These are phyloP conservation scores for Agapanthus africanus DNA, from an alignment of 106 monocot species.

Conservation along the genomic window DNA sequence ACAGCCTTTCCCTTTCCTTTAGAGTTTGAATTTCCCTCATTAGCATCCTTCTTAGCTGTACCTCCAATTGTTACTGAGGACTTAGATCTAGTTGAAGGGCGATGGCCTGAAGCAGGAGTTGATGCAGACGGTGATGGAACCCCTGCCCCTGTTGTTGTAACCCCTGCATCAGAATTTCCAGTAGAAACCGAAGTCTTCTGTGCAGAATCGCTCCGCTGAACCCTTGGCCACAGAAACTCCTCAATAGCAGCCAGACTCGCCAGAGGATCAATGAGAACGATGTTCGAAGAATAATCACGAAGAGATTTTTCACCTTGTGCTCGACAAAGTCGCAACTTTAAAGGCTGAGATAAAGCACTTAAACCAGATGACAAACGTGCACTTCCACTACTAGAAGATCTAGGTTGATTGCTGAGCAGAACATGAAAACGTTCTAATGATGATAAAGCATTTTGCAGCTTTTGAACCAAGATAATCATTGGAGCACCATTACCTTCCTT, in stretches of 20 bases:
- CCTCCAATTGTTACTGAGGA: conserved; percentile 53
- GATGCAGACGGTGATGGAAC: conserved; percentile 39
- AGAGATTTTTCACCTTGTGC: conserved; percentile 88
- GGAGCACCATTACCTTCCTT: conserved; percentile 39
- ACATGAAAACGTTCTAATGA: conserved; percentile 96
- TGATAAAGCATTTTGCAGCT: conserved; percentile 92
- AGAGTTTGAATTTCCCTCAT: conserved; percentile 46
- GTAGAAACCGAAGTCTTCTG: conserved; percentile 46
- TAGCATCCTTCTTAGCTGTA: conserved; percentile 42
- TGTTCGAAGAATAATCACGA: conserved; percentile 92
- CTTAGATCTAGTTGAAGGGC: conserved; percentile 69
- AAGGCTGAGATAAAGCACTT: conserved; percentile 72
- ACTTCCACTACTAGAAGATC: conserved; percentile 59
- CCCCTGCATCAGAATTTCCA: conserved; percentile 50
- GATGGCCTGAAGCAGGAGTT: conserved; percentile 42
- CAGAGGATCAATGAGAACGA: conserved; percentile 92
- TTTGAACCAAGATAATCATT: conserved; percentile 76
- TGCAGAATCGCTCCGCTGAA: conserved; percentile 64
- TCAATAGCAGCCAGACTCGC: conserved; percentile 90
- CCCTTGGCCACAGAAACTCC: conserved; percentile 95
- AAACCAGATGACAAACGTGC: conserved; percentile 77
- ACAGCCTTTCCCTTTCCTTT: conserved; percentile 97
- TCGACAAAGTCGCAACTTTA: conserved; percentile 87
- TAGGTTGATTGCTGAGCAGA: conserved; percentile 80
- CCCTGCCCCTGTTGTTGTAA: conserved; percentile 33